A percentile compares a stretch with the other conserved stretches of the same genome.
These are phyloP conservation scores for Lepraria neglecta DNA, from an alignment of 495 filamentous ascomycete species.

Conservation along the genomic window DNA sequence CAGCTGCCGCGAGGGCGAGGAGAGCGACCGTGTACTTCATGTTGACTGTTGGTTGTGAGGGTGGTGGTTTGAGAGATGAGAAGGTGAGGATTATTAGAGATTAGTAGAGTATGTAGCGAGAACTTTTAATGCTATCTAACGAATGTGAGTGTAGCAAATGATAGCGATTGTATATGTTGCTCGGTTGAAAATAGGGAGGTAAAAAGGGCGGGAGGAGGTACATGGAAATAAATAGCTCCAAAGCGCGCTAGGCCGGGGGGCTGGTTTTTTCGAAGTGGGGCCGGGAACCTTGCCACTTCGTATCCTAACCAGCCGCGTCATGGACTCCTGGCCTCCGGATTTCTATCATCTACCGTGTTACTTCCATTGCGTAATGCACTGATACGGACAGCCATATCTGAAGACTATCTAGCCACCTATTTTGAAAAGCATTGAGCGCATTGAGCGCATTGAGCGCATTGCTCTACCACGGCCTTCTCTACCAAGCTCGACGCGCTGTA, in stretches of 20 bases:
- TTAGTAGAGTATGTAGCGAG: not conserved
- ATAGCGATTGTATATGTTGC: constrained; percentile 5
- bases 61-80: not conserved
- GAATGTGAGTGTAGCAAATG: constrained; percentile 8
- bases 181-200: not conserved
- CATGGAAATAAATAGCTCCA: constrained; percentile 3
- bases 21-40: constrained; percentile 18
- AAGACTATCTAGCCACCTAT: too few relatives aligned
- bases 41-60: constrained; percentile 8
- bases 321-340: not conserved
- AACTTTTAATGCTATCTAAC: constrained; percentile 9
- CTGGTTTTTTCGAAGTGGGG: constrained; percentile 1
- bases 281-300: constrained; percentile 14
- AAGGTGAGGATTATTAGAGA: constrained; percentile 3
- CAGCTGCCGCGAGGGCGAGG: constrained; percentile 15
- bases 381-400: too few relatives aligned
- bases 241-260: constrained; percentile 8
- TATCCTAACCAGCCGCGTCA: constrained; percentile 11
- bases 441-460: too few relatives aligned
- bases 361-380: too few relatives aligned
- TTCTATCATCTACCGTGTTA: too few relatives aligned
- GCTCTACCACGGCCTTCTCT: too few relatives aligned
- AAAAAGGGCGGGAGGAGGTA: constrained; percentile 3
- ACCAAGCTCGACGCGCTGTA: too few relatives aligned
- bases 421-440: too few relatives aligned